These are phyloP conservation scores for Aureobasidium sp. DNA, from an alignment of 2,329 filamentous ascomycete genomes.

Conservation along the genomic window DNA sequence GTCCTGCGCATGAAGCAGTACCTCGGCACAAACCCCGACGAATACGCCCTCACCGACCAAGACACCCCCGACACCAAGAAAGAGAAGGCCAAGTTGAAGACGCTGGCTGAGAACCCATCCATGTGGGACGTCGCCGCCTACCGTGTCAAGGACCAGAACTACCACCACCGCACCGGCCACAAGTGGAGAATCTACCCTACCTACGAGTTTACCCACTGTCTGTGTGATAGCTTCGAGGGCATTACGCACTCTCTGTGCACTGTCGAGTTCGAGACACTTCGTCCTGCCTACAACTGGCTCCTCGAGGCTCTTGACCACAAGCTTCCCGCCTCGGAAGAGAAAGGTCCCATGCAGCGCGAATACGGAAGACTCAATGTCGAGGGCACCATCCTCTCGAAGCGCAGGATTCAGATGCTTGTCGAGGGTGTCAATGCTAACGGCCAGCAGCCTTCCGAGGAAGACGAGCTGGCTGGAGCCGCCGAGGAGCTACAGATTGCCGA, in stretches of 20 bases:
- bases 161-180: slow-evolving; percentile 71
- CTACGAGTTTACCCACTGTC: slow-evolving; percentile 80
- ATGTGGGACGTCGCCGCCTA: slow-evolving; percentile 97
- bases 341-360: slow-evolving; percentile 79
- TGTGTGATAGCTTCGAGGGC: slow-evolving; percentile 85
- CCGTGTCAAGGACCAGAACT: slow-evolving; percentile 65
- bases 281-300: slow-evolving; percentile 86
- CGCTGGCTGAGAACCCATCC: slow-evolving; percentile 69
- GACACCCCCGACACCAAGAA: slow-evolving; percentile 29
- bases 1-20: slow-evolving; percentile 93
- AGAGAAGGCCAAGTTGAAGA: slow-evolving; percentile 29
- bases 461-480: slow-evolving; percentile 26
- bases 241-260: slow-evolving; percentile 93
- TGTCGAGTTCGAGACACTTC: slow-evolving; percentile 78
- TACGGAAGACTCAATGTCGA: slow-evolving; percentile 71
- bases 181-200: slow-evolving; percentile 93
- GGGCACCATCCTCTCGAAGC: slow-evolving; percentile 81
- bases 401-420: slow-evolving; percentile 74
- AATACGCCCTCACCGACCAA: slow-evolving; percentile 28
- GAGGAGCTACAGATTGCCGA: slow-evolving; percentile 38
- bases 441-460: slow-evolving; percentile 20
- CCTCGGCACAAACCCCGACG: slow-evolving; percentile 40
- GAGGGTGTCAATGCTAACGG: slow-evolving; percentile 47
- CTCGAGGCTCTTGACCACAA: slow-evolving; percentile 77
- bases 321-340: slow-evolving; percentile 51